Conservation (phyloP, 2,329 filamentous ascomycete genomes). For the Aspergillus texensis region DNA sequence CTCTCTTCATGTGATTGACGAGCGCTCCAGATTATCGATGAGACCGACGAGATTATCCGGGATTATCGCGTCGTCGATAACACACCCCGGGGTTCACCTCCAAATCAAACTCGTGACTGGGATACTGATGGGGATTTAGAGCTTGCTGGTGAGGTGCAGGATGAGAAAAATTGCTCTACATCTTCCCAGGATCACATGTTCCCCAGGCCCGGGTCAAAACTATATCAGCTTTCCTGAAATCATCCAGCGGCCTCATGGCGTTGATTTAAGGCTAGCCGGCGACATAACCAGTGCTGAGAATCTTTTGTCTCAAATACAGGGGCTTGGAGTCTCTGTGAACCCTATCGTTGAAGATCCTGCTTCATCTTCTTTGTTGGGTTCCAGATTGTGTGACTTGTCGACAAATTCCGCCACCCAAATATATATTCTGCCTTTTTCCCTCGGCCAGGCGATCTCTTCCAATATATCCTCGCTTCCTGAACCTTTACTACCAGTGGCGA, state of each 20-base stretch:
- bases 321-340: neutral
- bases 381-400: too few relatives aligned
- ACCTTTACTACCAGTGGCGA: neutral
- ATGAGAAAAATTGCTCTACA: neutral
- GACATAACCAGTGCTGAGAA: neutral
- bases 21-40: neutral
- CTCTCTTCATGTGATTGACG: neutral
- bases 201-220: neutral
- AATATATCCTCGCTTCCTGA: neutral
- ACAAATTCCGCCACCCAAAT: neutral
- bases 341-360: neutral
- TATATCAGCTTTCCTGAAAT: neutral
- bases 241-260: neutral
- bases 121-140: neutral
- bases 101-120: neutral
- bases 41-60: neutral
- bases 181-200: too few relatives aligned
- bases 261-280: neutral
- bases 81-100: neutral
- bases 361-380: neutral
- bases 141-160: neutral
- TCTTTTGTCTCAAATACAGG: neutral
- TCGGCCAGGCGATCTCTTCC: neutral
- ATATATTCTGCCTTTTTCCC: neutral
- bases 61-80: neutral